Evolutionary conservation across 345 rosid genomes (phyloP).

Genomic region (Arabis hirsuta): DNA sequence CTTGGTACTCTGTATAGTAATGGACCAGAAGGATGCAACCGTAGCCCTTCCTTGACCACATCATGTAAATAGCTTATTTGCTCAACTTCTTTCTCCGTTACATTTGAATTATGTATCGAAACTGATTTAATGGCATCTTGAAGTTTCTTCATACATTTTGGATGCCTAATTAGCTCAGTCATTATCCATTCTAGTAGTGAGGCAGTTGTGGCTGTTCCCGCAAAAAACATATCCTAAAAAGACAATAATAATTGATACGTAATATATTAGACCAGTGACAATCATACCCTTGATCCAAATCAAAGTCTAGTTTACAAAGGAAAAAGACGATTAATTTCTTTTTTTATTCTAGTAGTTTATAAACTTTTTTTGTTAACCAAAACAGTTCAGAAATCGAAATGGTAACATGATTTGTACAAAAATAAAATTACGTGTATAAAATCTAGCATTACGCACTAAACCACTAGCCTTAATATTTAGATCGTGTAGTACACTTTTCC

Average conservation of each 20-base stretch:
- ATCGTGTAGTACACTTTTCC: no score
- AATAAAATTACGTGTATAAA: no score
- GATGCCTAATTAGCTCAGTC: constrained; percentile 22
- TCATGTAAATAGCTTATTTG: not conserved
- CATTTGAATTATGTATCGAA: not conserved
- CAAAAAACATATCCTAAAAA: constrained; percentile 17
- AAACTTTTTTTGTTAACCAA: no score
- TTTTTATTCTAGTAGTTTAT: no score
- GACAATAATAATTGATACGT: not conserved
- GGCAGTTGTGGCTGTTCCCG: constrained; percentile 10
- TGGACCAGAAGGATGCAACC: constrained; percentile 46
- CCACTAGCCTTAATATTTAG: no score
- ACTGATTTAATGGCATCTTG: constrained; percentile 9
- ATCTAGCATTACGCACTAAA: no score
- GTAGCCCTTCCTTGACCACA: constrained; percentile 39
- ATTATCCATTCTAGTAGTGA: constrained; percentile 5
- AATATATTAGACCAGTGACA: no score
- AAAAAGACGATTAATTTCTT: no score
- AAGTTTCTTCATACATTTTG: constrained; percentile 16
- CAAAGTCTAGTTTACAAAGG: not conserved
- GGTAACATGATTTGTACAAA: no score
- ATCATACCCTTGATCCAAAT: no score
- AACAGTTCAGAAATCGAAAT: no score
- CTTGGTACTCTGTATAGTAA: constrained; percentile 26
- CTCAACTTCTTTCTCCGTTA: constrained; percentile 5